These are phyloP conservation scores for Lentinula detonsa DNA, from an alignment of 768 basidiomycete species.

Conservation along the genomic window DNA sequence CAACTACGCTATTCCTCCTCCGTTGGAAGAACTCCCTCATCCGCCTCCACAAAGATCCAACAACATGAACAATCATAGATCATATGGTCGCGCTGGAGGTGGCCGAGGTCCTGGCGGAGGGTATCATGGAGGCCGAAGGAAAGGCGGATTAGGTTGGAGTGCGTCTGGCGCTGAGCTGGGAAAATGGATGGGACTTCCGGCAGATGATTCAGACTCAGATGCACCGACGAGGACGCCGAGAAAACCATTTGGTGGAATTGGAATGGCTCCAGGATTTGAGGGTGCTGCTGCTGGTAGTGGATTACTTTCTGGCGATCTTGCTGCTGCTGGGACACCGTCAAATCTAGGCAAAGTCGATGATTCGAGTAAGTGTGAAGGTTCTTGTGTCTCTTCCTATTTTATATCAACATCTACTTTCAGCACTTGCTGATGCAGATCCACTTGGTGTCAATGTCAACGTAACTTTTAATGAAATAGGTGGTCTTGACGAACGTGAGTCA, in stretches of 20 bases:
- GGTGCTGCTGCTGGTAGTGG: conserved; percentile 51
- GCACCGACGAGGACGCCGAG: conserved; percentile 56
- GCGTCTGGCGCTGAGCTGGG: conserved; percentile 72
- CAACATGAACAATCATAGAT: neutral
- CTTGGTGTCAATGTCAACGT: conserved; percentile 90
- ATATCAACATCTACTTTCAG: conserved; percentile 27
- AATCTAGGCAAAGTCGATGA: conserved; percentile 84
- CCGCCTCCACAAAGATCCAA: conserved; percentile 33
- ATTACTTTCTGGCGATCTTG: conserved; percentile 58
- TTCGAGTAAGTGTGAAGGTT: conserved; percentile 40
- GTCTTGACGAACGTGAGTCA: conserved; percentile 81
- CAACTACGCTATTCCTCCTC: conserved; percentile 80
- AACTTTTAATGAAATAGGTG: conserved; percentile 95
- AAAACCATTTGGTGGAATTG: conserved; percentile 52
- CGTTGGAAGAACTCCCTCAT: conserved; percentile 62
- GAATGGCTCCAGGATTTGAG: conserved; percentile 38
- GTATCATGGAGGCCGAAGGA: conserved; percentile 26
- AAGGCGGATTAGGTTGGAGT: conserved; percentile 67
- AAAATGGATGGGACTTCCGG: conserved; percentile 70
- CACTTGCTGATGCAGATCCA: conserved; percentile 92
- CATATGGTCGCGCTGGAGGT: conserved; percentile 10
- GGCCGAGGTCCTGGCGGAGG: conserved; percentile 18
- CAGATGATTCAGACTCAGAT: conserved; percentile 79
- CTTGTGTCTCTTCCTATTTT: conserved; percentile 3
- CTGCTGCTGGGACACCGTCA: conserved; percentile 73